A percentile compares a stretch with the other conserved stretches of the same genome.
Evolutionary conservation across 345 rosid genomes (phyloP).

Genomic region (Acer yangbiense): DNA sequence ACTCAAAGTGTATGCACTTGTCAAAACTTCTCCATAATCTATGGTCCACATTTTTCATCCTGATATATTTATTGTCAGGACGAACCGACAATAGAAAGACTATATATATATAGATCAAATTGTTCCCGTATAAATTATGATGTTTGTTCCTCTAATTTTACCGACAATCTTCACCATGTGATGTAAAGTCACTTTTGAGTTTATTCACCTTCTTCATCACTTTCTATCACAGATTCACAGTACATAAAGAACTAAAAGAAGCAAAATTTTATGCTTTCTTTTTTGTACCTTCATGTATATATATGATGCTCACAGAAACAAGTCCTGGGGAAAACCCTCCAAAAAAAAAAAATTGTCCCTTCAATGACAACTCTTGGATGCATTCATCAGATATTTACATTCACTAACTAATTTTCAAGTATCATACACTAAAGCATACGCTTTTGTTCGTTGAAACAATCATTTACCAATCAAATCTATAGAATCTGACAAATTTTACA

Average conservation of each 20-base stretch:
- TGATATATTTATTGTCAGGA: too few species aligned
- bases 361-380: constrained; percentile 6
- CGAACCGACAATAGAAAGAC: too few species aligned
- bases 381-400: neutral
- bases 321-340: neutral
- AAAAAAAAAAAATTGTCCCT: neutral
- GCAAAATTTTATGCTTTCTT: neutral
- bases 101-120: neutral
- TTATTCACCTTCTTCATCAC: neutral
- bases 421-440: neutral
- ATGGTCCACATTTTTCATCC: too few species aligned
- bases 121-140: neutral
- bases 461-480: neutral
- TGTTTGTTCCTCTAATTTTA: neutral
- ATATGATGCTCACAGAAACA: neutral
- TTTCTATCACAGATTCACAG: neutral
- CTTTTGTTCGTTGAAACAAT: neutral
- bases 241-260: neutral
- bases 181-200: neutral
- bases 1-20: too few species aligned
- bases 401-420: neutral
- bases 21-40: too few species aligned
- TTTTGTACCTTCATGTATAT: neutral
- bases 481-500: neutral
- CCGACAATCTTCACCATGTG: neutral